Evolutionary conservation across 2,329 filamentous ascomycete species (phyloP).

Genomic region (Alternaria alternata): DNA sequence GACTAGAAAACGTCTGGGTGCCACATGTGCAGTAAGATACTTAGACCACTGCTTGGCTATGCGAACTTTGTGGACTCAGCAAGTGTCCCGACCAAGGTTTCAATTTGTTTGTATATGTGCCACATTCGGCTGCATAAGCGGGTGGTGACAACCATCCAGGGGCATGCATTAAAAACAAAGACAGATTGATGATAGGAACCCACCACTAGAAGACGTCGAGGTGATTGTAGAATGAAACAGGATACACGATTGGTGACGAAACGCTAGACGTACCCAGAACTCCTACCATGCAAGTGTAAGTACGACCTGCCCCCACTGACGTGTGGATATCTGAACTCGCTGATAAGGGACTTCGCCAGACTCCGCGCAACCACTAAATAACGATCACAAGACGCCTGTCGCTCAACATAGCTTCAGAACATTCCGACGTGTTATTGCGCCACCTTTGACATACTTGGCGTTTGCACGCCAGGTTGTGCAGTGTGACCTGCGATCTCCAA

Average conservation of each 20-base stretch:
- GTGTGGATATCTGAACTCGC: constrained; percentile 12
- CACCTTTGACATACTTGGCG: constrained; percentile 45
- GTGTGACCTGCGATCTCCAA: constrained; percentile 51
- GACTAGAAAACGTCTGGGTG: background rate
- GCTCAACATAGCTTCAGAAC: background rate
- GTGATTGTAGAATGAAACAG: background rate
- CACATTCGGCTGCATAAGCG: background rate
- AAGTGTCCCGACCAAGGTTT: background rate
- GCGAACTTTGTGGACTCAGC: background rate
- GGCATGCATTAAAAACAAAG: constrained; percentile 1
- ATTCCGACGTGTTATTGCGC: constrained; percentile 17
- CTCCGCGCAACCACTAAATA: constrained; percentile 4
- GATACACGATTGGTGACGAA: constrained; percentile 1
- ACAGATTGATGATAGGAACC: background rate
- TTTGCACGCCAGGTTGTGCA: constrained; percentile 53
- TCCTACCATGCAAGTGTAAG: constrained; percentile 17
- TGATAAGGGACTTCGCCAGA: constrained; percentile 6
- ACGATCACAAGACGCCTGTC: background rate
- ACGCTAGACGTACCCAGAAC: constrained; percentile 15
- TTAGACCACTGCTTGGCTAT: background rate
- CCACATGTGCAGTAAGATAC: background rate
- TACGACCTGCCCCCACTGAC: constrained; percentile 7
- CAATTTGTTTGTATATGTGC: background rate
- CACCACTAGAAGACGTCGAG: background rate
- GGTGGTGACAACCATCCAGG: background rate